Evolutionary conservation across 306 rosid species (phyloP).

Genomic region (Prunus padus): DNA sequence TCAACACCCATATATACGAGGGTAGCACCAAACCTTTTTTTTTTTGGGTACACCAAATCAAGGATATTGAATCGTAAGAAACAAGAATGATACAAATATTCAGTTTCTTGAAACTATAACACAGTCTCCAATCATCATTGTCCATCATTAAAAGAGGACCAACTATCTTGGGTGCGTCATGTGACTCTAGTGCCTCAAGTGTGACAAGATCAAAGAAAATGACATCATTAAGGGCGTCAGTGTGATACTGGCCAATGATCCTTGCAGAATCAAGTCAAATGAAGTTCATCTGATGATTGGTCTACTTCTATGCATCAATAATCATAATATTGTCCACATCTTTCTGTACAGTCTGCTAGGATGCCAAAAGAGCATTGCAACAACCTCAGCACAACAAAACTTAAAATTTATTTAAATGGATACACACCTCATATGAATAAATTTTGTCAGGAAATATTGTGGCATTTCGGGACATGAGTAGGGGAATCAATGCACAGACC

Average conservation of each 20-base stretch:
- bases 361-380: constrained; percentile 7
- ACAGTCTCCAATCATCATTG: not conserved
- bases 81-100: not conserved
- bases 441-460: constrained; percentile 79
- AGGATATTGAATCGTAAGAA: not conserved
- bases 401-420: not conserved
- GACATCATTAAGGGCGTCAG: not conserved
- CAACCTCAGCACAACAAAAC: constrained; percentile 18
- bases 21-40: not conserved
- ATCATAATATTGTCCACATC: not conserved
- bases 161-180: not conserved
- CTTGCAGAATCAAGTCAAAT: not conserved
- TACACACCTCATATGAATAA: constrained; percentile 72
- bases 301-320: not conserved
- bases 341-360: not conserved
- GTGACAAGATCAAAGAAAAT: not conserved
- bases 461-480: constrained; percentile 84
- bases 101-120: not conserved
- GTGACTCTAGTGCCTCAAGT: not conserved
- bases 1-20: not conserved
- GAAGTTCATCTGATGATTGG: not conserved
- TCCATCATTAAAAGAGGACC: not conserved
- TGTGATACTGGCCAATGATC: not conserved
- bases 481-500: constrained; percentile 87
- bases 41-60: not conserved